Evolutionary conservation across 495 filamentous ascomycete genomes (phyloP).

Genomic region (Aspergillus affinis): DNA sequence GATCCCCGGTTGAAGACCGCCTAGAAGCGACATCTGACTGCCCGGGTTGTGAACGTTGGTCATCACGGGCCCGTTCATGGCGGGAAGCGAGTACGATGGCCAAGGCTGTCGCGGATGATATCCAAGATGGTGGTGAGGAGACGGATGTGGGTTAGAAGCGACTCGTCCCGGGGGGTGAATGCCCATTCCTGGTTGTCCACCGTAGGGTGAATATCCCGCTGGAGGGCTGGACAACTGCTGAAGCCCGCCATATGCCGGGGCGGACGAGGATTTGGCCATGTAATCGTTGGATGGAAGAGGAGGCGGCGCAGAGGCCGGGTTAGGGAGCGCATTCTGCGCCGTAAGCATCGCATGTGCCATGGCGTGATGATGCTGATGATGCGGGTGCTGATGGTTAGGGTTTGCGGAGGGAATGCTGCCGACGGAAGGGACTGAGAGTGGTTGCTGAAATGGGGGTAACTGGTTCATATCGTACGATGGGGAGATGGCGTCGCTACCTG

Average conservation of each 20-base stretch:
- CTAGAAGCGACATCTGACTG: conserved; percentile 66
- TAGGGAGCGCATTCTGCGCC: conserved; percentile 37
- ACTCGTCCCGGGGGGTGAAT: conserved; percentile 56
- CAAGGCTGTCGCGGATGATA: conserved; percentile 50
- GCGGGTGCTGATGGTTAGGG: background rate
- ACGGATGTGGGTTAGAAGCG: conserved; percentile 51
- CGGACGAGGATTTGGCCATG: conserved; percentile 57
- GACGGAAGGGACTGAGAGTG: conserved; percentile 46
- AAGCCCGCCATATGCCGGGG: conserved; percentile 53
- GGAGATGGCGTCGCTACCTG: conserved; percentile 44
- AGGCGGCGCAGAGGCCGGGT: conserved; percentile 59
- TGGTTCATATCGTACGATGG: conserved; percentile 61
- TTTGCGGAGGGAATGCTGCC: conserved; percentile 21
- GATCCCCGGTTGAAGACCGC: conserved; percentile 54
- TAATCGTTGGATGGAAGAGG: conserved; percentile 66
- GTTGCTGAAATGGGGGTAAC: conserved; percentile 56
- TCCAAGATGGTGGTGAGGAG: conserved; percentile 48
- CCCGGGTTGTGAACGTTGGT: conserved; percentile 75
- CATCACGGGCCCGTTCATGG: conserved; percentile 69
- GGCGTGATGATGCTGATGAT: conserved; percentile 17
- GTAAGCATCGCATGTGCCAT: conserved; percentile 40
- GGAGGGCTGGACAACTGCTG: conserved; percentile 67
- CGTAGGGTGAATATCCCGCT: conserved; percentile 56
- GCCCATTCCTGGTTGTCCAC: conserved; percentile 55
- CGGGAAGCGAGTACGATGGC: conserved; percentile 56